Evolutionary conservation across 805 yeast genomes (phyloP), one percentile per base, ranked within the genome.

Genomic region (Barnettozyma salicaria): DNA sequence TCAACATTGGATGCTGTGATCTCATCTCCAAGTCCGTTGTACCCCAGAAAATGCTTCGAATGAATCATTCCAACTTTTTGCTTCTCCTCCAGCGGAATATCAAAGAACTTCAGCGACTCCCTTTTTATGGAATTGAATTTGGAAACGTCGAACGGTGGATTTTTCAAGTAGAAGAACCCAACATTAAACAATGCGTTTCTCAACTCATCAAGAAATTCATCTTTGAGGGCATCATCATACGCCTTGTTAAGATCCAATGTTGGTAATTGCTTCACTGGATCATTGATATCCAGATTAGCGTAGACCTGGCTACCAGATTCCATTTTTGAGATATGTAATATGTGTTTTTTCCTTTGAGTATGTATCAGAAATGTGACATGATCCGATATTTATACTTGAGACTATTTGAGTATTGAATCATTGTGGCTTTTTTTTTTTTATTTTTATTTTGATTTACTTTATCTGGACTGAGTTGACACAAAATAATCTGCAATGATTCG

Each of bases 121-220:
- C 24, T 14, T 21, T 65, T 46, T 28, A 60, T 31, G 49, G 63
- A 32, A 34, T 41, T 7, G 30, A 36, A 12, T 39, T 23, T 11
- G 60, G 62, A 10, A n/a, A 6, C 17, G 3, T 61, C 63, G 4
- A 37, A 41, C 45, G 78, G 80, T 6, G 76, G 76, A 46, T 65
- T 64, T 21, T 45, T 50, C 18, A 69, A 47, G 10, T 67, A 55
- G 26, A 69, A 53, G 49, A 68, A 69, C 11, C 75, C 75, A 18
- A 63, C 63, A 30, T 68, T 43, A 72, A 73, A 45, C 65, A 62
- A 32, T 62, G 68, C 83, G 72, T 76, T 30, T 69, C 79, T 39
- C 67, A 63, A 32, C 20, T 35, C 34, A 18, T 32, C 24, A 1
- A 39, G 27, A 19, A 39, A 39, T 14, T 35, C 27, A 4, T 16